phyloP scores from a whole-genome alignment of 805 yeast genomes.

The Cyberlindnera maritima region DNA sequence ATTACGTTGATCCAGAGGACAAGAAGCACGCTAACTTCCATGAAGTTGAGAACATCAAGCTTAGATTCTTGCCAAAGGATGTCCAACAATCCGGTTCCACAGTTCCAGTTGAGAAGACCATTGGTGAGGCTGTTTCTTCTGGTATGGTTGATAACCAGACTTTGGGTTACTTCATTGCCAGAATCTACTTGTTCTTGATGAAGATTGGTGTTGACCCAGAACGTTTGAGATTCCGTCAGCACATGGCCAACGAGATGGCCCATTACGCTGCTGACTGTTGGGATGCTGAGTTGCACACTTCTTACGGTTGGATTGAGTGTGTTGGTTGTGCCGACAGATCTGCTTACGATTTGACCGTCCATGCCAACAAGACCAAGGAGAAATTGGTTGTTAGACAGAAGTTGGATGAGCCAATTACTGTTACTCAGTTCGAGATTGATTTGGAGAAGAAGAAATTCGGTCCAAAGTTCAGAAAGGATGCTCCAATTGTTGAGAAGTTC shows the following conservation, averaged over 20 bases:
- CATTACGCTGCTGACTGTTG: conserved; percentile 99
- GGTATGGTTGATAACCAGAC: conserved; percentile 96
- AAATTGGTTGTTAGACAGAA: conserved; percentile 92
- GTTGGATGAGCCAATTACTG: conserved; percentile 77
- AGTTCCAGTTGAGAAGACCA: conserved; percentile 55
- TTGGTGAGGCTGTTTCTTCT: conserved; percentile 87
- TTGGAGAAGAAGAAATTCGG: conserved; percentile 95
- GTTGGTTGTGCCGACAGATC: conserved; percentile 99
- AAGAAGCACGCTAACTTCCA: conserved; percentile 80
- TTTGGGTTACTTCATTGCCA: conserved; percentile 92
- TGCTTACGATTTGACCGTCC: conserved; percentile 95
- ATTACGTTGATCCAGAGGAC: conserved; percentile 90
- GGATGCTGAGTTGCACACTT: conserved; percentile 96
- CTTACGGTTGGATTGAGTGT: conserved; percentile 99
- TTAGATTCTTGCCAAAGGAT: conserved; percentile 80
- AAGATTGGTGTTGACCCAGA: conserved; percentile 87
- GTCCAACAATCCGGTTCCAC: conserved; percentile 87
- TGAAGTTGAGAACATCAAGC: conserved; percentile 68
- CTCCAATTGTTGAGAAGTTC: conserved; percentile 86
- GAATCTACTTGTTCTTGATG: conserved; percentile 80
- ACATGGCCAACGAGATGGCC: conserved; percentile 98
- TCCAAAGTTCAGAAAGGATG: conserved; percentile 96
- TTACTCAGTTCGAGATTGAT: conserved; percentile 80
- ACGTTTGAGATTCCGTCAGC: conserved; percentile 95
- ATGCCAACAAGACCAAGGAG: conserved; percentile 91